Evolutionary conservation across 257 asterid genomes (phyloP), one percentile per base, ranked within the genome.

Genomic region (Scutellaria barbata): DNA sequence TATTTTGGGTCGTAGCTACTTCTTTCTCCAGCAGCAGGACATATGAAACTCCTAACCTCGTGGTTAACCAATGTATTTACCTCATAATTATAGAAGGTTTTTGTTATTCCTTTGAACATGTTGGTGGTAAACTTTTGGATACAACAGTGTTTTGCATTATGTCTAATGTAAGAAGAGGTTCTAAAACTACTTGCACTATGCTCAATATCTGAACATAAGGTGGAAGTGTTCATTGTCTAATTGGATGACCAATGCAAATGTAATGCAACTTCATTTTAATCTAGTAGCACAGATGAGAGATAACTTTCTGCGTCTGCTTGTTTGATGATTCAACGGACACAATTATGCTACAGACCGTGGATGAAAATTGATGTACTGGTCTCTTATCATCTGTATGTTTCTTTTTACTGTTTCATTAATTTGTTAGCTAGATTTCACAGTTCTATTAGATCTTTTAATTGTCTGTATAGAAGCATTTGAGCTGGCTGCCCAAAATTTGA

Each of bases 1-100:
- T 11, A 39, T 10, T 58, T 71, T 71, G 43, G 71, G 69, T 48
- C 35, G 13, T 41, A 66, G 59, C 58, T 65, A 20, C 42, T 30
- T 65, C 63, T 47, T 55, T 65, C n/a, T 33, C 45, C 35, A 41
- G 35, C 73, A 76, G 72, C 73, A 68, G 37, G 57, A 42, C 71
- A 47, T 20, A 45, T 37, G 18, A 39, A 48, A 50, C 22, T 46
- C 12, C 60, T 50, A 30, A 33, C 41, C 10, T 33, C 42, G 43
- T 65, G 60, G 58, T 64, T 45, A 53, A 16, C 39, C n/a, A 16
- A 43, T 75, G 58, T 68, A 68, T 46, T 63, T 51, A 46, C 35
- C 16, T 17, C 9, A 16, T 50, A 41, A 9, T 20, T 68, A 10
- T 40, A 42, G 14, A 10, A 63, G 1, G 16, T 76, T 63, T 20